Conservation (phyloP, 1,284 basidiomycete genomes). For the Ustilago shanxiensis region DNA sequence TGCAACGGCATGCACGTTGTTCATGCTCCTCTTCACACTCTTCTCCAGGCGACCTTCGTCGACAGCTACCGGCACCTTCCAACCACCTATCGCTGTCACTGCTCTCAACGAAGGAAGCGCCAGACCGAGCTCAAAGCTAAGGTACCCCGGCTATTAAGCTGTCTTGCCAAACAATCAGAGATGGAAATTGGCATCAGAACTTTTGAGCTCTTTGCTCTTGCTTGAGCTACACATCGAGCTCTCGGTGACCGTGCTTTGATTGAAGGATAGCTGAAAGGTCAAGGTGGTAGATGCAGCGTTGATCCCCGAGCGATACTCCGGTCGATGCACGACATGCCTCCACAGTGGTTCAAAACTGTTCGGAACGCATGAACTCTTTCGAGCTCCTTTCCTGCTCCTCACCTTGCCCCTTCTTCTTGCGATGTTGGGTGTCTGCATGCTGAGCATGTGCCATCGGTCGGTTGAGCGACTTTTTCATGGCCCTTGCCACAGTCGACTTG, state of each 20-base stretch:
- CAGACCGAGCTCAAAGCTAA: neutral
- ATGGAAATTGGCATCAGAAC: neutral
- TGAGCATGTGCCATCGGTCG: slow-evolving; percentile 18
- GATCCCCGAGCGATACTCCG: slow-evolving; percentile 8
- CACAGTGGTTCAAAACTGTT: neutral
- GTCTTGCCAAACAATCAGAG: neutral
- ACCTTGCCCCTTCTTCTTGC: neutral
- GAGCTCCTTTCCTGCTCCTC: neutral
- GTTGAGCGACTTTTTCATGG: slow-evolving; percentile 5
- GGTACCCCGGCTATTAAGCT: too few relatives aligned
- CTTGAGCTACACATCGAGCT: slow-evolving; percentile 2
- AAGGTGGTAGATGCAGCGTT: slow-evolving; percentile 5
- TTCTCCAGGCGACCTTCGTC: neutral
- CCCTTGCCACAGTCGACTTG: neutral
- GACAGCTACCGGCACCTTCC: too few relatives aligned
- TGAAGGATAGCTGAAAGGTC: neutral
- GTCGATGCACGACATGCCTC: slow-evolving; percentile 9
- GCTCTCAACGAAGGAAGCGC: neutral
- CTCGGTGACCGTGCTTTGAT: neutral
- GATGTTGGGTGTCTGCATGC: slow-evolving; percentile 3
- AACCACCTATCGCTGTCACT: neutral
- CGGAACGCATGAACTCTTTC: slow-evolving; percentile 4
- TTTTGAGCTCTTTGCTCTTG: neutral
- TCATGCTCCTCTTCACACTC: slow-evolving; percentile 2
- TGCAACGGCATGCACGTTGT: slow-evolving; percentile 28